phyloP scores from a whole-genome alignment of 805 yeast genomes.

The Yarrowia deformans region DNA sequence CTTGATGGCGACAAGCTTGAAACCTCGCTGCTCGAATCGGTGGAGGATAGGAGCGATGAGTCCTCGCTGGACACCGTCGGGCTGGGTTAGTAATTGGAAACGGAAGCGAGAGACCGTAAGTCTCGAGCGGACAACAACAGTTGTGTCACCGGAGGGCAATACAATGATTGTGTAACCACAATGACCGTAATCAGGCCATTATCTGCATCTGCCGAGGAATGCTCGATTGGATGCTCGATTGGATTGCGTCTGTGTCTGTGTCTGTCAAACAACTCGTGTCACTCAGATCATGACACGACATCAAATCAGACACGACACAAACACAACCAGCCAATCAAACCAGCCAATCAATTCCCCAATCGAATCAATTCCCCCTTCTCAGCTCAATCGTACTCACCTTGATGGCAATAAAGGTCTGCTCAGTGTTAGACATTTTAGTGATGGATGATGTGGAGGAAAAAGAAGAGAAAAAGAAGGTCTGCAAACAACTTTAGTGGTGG shows the following conservation, averaged over 20 bases:
- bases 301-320: background rate
- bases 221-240: no score
- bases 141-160: no score
- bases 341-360: background rate
- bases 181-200: no score
- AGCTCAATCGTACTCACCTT: constrained; percentile 47
- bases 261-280: no score
- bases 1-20: constrained; percentile 95
- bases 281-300: no score
- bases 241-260: no score
- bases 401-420: constrained; percentile 53
- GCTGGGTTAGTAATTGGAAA: constrained; percentile 53
- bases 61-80: constrained; percentile 99
- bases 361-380: background rate
- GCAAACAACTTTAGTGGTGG: constrained; percentile 1
- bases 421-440: constrained; percentile 41
- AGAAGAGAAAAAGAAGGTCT: background rate
- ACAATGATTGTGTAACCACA: no score
- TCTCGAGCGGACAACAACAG: no score
- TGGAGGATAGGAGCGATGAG: constrained; percentile 85
- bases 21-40: constrained; percentile 97
- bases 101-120: no score
- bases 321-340: background rate
- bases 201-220: no score
- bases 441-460: constrained; percentile 24